A percentile compares a stretch with the other conserved stretches of the same genome.
phyloP scores from a whole-genome alignment of 2,329 filamentous ascomycete genomes.

The Epichloe glyceriae region DNA sequence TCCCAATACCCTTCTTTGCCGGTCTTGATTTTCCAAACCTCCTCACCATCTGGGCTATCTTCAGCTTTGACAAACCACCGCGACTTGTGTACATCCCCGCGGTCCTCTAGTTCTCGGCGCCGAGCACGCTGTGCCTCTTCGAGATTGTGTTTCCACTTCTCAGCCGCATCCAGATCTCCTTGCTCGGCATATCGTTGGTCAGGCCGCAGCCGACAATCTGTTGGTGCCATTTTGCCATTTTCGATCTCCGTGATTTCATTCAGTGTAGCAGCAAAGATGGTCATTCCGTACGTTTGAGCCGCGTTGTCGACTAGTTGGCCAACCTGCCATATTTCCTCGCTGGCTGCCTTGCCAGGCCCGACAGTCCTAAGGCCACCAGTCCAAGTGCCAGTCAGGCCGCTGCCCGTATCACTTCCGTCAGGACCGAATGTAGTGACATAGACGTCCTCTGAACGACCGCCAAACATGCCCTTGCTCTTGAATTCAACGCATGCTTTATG shows the following conservation, averaged over 20 bases:
- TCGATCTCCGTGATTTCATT: conserved; percentile 84
- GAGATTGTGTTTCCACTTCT: conserved; percentile 67
- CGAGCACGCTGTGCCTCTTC: conserved; percentile 76
- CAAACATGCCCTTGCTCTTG: conserved; percentile 93
- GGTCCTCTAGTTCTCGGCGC: conserved; percentile 61
- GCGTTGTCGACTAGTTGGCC: conserved; percentile 70
- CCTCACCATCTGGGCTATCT: conserved; percentile 45
- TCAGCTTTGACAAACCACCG: conserved; percentile 72
- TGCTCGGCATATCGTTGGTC: conserved; percentile 79
- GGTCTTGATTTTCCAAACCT: conserved; percentile 62
- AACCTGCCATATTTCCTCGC: conserved; percentile 63
- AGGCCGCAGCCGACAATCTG: conserved; percentile 71
- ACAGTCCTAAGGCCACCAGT: conserved; percentile 58
- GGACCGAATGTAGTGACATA: conserved; percentile 58
- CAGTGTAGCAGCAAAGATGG: conserved; percentile 68
- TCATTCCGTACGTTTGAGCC: conserved; percentile 73
- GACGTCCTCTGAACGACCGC: conserved; percentile 84
- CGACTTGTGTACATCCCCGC: conserved; percentile 59
- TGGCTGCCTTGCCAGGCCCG: conserved; percentile 45
- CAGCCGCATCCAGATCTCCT: conserved; percentile 70
- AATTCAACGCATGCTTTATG: conserved; percentile 81
- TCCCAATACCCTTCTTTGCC: conserved; percentile 94
- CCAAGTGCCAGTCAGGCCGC: conserved; percentile 73
- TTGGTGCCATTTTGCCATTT: conserved; percentile 58
- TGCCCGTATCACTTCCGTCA: conserved; percentile 50